Evolutionary conservation across 164 flowering plant genomes (phyloP).

Genomic region (Kalanchoe fedtschenkoi): DNA sequence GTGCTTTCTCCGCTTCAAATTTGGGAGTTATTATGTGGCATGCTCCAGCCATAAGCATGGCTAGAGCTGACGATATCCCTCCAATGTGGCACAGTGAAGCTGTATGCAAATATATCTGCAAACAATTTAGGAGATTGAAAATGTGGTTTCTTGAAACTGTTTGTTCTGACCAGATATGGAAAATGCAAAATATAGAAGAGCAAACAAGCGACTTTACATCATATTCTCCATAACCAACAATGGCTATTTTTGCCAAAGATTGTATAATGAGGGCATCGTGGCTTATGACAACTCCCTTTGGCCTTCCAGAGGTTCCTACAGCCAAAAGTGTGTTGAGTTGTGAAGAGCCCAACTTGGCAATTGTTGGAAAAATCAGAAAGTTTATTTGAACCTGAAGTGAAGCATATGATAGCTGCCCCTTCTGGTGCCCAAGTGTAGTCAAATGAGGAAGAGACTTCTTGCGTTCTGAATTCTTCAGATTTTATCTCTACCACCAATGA

Average conservation of each 20-base stretch:
- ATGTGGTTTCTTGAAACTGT: not conserved
- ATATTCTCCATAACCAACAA: slow-evolving; percentile 67
- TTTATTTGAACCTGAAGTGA: slow-evolving; percentile 68
- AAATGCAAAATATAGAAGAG: not conserved
- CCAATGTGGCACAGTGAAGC: slow-evolving; percentile 95
- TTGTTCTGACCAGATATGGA: not conserved
- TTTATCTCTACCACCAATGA: slow-evolving; percentile 25
- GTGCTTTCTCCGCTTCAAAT: slow-evolving; percentile 51
- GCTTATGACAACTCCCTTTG: slow-evolving; percentile 73
- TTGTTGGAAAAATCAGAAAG: not conserved
- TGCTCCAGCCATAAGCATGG: slow-evolving; percentile 79
- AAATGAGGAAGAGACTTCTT: slow-evolving; percentile 8
- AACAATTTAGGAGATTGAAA: not conserved
- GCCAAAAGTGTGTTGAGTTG: slow-evolving; percentile 5
- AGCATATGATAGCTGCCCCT: slow-evolving; percentile 64
- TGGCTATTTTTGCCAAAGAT: slow-evolving; percentile 77
- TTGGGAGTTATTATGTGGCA: slow-evolving; percentile 72
- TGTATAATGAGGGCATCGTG: slow-evolving; percentile 75
- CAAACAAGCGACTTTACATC: slow-evolving; percentile 46
- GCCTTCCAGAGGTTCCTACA: slow-evolving; percentile 87
- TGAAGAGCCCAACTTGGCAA: not conserved
- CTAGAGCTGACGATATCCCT: slow-evolving; percentile 87
- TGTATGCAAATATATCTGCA: slow-evolving; percentile 85
- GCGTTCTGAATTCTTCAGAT: slow-evolving; percentile 23
- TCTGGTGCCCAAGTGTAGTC: slow-evolving; percentile 55